These are phyloP conservation scores for Clarireedia hainanense DNA, from an alignment of 2,329 filamentous ascomycete genomes.

Conservation along the genomic window DNA sequence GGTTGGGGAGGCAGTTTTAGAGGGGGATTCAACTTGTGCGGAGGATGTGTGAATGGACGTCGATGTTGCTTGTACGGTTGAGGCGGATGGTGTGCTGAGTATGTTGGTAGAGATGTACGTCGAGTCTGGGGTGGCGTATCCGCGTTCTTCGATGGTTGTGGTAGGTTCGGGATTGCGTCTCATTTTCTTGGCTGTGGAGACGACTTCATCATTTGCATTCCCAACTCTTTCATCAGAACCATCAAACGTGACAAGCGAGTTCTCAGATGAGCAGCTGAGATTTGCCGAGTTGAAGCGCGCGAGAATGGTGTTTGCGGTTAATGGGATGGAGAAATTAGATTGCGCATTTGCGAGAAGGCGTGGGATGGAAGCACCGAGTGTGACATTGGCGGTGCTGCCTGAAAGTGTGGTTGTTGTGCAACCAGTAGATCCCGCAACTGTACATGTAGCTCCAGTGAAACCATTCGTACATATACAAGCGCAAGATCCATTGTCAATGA, in stretches of 20 bases:
- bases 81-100: background rate
- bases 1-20: slow-evolving; percentile 9
- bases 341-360: slow-evolving; percentile 59
- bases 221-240: slow-evolving; percentile 33
- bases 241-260: slow-evolving; percentile 80
- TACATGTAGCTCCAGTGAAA: slow-evolving; percentile 62
- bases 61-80: background rate
- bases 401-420: slow-evolving; percentile 46
- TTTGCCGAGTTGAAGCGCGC: slow-evolving; percentile 67
- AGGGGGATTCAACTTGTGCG: background rate
- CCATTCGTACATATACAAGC: slow-evolving; percentile 85
- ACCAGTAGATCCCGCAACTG: slow-evolving; percentile 39
- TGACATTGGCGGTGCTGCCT: slow-evolving; percentile 51
- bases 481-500: slow-evolving; percentile 61
- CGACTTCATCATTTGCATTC: slow-evolving; percentile 13
- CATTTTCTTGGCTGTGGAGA: background rate
- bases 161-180: background rate
- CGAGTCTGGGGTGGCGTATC: slow-evolving; percentile 6
- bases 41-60: background rate
- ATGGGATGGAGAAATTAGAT: slow-evolving; percentile 65
- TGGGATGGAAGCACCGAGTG: slow-evolving; percentile 72
- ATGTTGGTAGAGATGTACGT: slow-evolving; percentile 9
- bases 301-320: slow-evolving; percentile 62
- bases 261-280: slow-evolving; percentile 76
- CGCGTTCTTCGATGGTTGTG: background rate